These are phyloP conservation scores for Thymus quinquecostatus DNA, from an alignment of 257 asterid genomes.

Conservation along the genomic window DNA sequence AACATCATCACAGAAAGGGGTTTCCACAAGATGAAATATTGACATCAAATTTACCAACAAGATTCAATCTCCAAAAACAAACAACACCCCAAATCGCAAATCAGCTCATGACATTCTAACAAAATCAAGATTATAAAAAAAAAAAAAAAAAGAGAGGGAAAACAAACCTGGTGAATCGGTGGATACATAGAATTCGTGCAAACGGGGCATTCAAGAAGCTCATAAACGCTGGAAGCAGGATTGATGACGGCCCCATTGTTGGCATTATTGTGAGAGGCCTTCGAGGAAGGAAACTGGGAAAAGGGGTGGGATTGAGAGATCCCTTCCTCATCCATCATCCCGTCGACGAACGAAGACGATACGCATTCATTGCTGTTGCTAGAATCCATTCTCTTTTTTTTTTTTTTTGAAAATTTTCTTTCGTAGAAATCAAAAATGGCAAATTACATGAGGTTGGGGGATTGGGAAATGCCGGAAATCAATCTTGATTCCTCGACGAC, in stretches of 20 bases:
- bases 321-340: slow-evolving; percentile 56
- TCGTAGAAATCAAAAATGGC: slow-evolving; percentile 24
- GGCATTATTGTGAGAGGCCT: slow-evolving; percentile 35
- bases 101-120: neutral
- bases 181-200: slow-evolving; percentile 59
- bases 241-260: slow-evolving; percentile 40
- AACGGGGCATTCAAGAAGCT: slow-evolving; percentile 65
- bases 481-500: slow-evolving; percentile 17
- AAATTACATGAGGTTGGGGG: slow-evolving; percentile 34
- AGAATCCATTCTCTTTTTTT: slow-evolving; percentile 46
- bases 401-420: neutral
- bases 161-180: slow-evolving; percentile 48
- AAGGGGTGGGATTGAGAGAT: slow-evolving; percentile 41
- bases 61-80: slow-evolving; percentile 12
- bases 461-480: neutral
- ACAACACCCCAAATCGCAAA: neutral
- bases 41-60: slow-evolving; percentile 14
- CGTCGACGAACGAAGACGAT: slow-evolving; percentile 49
- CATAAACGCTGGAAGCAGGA: slow-evolving; percentile 58
- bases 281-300: slow-evolving; percentile 46
- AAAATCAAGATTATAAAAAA: neutral
- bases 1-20: no score
- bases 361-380: slow-evolving; percentile 59
- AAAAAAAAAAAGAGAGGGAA: neutral
- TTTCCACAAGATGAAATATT: slow-evolving; percentile 2